Base-by-base conservation (phyloP, 148 eudicot species). In the Rhododendron mucronatum region DNA sequence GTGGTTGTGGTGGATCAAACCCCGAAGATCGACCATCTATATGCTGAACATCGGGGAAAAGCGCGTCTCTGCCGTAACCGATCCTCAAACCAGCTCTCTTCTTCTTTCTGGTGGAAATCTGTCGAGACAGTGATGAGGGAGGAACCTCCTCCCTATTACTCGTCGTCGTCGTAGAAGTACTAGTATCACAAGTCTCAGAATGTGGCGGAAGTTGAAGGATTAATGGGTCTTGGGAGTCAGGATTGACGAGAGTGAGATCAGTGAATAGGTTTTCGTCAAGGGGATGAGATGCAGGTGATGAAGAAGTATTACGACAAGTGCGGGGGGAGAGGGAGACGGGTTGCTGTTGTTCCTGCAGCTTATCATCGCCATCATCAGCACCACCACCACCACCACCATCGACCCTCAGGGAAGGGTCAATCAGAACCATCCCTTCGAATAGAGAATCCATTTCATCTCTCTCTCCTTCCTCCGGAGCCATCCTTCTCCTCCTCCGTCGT, bases 221-320 rank as follows among this genome's bases (percentile, higher is more conserved):
- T 44, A 15, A 26, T 44, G 71, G 82, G 75, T 11, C 26, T 71
- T 33, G 67, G 18, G 55, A 83, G 33, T 71, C 76, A 12, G 94
- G 90, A 90, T 87, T 87, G 82, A 93, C 84, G 84, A 93, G 92
- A 28, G 91, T 93, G 74, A 95, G 94, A 92, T 93, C 98, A 44
- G 95, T 91, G 89, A 95, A 95, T n/a, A 95, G 88, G 86, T 93
- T 95, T 80, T 95, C 96, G 78, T 95, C 96, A n/a, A 95, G 94
- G 23, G 95, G 95, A 84, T 89, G 87, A 83, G 92, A 89, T 55
- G 92, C 84, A 15, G 80, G 21, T 48, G 88, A 55, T 35, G 81
- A 69, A 82, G 75, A 79, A 82, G 69, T 76, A 81, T 85, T 80
- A 21, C 41, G 20, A 48, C 53, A 13, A 61, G 50, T 5, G 15